Evolutionary conservation across 768 basidiomycete genomes (phyloP), one percentile per base, ranked within the genome.

Genomic region (Trametes meyenii): DNA sequence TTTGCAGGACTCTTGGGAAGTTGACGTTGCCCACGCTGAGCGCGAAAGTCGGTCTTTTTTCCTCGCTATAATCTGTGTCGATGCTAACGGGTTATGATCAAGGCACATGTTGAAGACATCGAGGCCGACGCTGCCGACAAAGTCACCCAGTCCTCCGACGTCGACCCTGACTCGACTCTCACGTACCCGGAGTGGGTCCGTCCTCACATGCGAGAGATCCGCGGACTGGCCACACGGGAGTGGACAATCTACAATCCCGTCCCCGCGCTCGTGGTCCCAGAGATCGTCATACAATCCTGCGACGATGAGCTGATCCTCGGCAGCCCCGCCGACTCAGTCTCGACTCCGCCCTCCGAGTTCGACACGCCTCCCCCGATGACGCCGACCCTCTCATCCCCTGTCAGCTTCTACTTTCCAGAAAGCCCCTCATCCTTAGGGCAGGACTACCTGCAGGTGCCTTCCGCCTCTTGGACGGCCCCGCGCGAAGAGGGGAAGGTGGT

Each of bases 161-260:
- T 55, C 52, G 53, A 54, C 46, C n/a, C 53, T 46, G 53, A 59
- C 52, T 44, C 62, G n/a, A 24, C 53, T 7, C 40, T 55, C 36
- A 46, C 23, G 6, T 64, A 55, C 35, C 58, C 58, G 35, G 58
- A 59, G 21, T 64, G 62, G 58, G 49, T 64, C 43, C 62, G 62
- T 23, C 62, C 52, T 43, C 50, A 64, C 54, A 48, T 60, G 7
- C 21, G 40, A 14, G 48, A 54, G 33, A 45, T 60, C 43, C 62
- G 49, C 21, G 62, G 60, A n/a, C 58, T 60, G 11, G 50, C 61
- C 36, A 52, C 35, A 21, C 55, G 51, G 19, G 35, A 62, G 11
- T 58, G 55, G 61, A 48, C 38, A 12, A 12, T 58, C 36, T 58
- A 58, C 55, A 21, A 16, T 0, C 61, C 61, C 11, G 26, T 19